Base-by-base conservation (phyloP, 23 red algal species). In the Cyanidium caldarium region DNA sequence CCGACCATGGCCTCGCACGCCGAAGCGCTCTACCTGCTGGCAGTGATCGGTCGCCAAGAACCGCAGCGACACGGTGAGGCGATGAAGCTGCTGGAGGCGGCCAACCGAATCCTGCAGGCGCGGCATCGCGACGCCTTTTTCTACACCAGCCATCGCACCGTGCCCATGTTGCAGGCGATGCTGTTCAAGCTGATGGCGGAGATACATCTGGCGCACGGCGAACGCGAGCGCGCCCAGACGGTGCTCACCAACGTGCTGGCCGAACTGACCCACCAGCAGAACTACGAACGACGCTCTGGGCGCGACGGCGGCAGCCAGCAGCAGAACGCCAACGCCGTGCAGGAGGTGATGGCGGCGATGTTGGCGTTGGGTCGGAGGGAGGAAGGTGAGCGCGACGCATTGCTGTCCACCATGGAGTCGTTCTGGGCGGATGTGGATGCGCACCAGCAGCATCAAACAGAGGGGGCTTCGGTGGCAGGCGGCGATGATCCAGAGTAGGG, bases 1-100 rank as follows among this genome's bases (percentile, higher is more conserved):
- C 31, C 31, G 19, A 28, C 19, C 7, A 16, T 61, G 7, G 19
- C 51, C 10, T 61, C 51, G 10, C 7, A 28, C 7, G 51, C 51
- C 51, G 51, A 61, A 28, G 51, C 51, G 51, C 51, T 61, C 51
- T 61, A 61, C 51, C 31, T 28, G n/a, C 51, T 61, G n/a, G 51
- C 51, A 5, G 51, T 61, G 13, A 28, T 28, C 13, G 51, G 51
- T 28, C 7, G 21, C 7, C 7, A 61, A 5, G 10, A 25, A 7
- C n/a, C n/a, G n/a, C n/a, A n/a, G n/a, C n/a, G n/a, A n/a, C n/a
- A n/a, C n/a, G n/a, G n/a, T n/a, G 5, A 61, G 21, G 51, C 51
- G 3, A 12, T 61, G 19, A 28, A 61, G 10, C 31, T 61, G 51
- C 21, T 61, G 51, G 31, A 61, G n/a, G 13, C 7, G 23, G 51